These are phyloP conservation scores for Rhododendron kiyosumense DNA, from an alignment of 148 eudicot species.

Conservation along the genomic window DNA sequence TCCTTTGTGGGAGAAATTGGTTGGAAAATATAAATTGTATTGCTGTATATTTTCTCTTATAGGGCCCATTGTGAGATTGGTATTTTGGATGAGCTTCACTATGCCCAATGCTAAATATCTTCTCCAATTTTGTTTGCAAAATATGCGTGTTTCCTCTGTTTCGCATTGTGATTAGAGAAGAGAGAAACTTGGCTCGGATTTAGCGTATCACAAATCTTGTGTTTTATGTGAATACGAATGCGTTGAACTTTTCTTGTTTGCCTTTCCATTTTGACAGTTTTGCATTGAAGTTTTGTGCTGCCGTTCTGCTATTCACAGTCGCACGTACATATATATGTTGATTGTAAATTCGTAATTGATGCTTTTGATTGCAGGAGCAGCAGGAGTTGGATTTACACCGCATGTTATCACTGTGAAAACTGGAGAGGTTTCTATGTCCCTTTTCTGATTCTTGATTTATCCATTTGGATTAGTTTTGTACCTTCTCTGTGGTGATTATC, in stretches of 20 bases:
- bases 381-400: constrained; percentile 50
- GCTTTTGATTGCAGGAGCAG: constrained; percentile 35
- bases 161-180: background rate
- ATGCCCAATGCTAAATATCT: background rate
- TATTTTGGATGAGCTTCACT: background rate
- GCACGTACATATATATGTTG: background rate
- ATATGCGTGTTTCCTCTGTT: background rate
- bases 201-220: background rate
- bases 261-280: background rate
- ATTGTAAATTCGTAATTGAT: background rate
- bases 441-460: background rate
- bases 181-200: background rate
- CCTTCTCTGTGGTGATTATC: background rate
- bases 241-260: background rate
- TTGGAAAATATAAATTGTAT: background rate
- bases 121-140: background rate
- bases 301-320: background rate
- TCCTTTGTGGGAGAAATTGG: background rate
- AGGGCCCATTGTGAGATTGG: background rate
- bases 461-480: background rate
- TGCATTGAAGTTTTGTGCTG: background rate
- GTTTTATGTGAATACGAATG: background rate
- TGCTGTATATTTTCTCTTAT: background rate
- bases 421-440: constrained; percentile 41
- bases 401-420: constrained; percentile 41